Evolutionary conservation across 495 filamentous ascomycete species (phyloP), one percentile per base, ranked within the genome.

Genomic region (Xanthoparmelia taractica): DNA sequence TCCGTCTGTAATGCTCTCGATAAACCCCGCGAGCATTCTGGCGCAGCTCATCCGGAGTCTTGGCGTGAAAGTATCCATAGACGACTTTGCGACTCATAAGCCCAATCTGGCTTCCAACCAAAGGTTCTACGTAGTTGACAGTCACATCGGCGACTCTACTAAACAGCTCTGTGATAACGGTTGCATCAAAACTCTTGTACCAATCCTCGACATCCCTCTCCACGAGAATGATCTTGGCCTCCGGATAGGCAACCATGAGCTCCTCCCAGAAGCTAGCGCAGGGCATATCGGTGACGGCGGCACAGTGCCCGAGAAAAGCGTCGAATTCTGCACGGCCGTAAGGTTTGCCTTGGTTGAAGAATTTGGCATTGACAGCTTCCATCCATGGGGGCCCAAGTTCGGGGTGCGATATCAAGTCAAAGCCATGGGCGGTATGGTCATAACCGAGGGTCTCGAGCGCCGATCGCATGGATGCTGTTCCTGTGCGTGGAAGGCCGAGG

Each of bases 161-260:
- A n/a, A 54, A 54, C 6, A 54, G 29, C 29, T 33, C 50, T 13
- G 29, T 31, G 15, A 54, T 1, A 4, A 33, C 50, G 11, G 50
- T 54, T 7, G 20, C 50, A 33, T 54, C 50, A 5, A 54, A 54
- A 33, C 57, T 66, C 70, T 17, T 68, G 5, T 54, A 64, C 80
- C 80, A 83, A 10, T 62, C 69, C 11, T 78, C 75, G 6, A 73
- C 64, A 55, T 84, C 79, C 20, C 82, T 73, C 2, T 72, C 72
- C 0, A 77, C 79, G 10, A 85, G 70, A 18, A 85, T 70, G 13
- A 85, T 75, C 63, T 84, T 84, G 45, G 82, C 82, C n/a, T 84
- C 77, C 0, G 82, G 80, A 63, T 85, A 85, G 11, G 79, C 77
- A 29, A 75, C 73, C 17, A 83, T 80, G 2, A 85, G 71, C 61